A percentile compares a stretch with the other conserved stretches of the same genome.
Conservation (phyloP, 202 grass and related monocot species). For the Setaria italica region DNA sequence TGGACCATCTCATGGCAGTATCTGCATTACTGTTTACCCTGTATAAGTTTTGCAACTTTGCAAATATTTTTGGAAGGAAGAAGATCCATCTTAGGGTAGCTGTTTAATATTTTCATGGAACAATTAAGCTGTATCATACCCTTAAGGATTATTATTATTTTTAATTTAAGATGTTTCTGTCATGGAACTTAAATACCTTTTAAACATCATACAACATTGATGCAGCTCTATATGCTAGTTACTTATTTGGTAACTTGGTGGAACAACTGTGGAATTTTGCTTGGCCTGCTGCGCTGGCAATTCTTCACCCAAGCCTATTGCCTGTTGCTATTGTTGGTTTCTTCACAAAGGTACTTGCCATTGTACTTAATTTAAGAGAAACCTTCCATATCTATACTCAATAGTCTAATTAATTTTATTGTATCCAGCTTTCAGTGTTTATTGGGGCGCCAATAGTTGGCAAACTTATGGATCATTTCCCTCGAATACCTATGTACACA, state of each 20-base stretch:
- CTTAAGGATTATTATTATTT: slow-evolving; percentile 9
- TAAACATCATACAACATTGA: slow-evolving; percentile 46
- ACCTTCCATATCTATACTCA: neutral
- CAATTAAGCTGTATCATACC: neutral
- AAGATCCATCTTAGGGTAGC: neutral
- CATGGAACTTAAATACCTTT: slow-evolving; percentile 36
- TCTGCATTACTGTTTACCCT: neutral
- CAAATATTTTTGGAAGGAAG: neutral
- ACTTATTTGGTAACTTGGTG: slow-evolving; percentile 90
- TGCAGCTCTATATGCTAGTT: slow-evolving; percentile 90
- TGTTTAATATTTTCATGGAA: slow-evolving; percentile 15
- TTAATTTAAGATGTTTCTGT: slow-evolving; percentile 13
- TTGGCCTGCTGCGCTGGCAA: slow-evolving; percentile 89
- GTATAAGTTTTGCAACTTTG: neutral
- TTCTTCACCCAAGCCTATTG: slow-evolving; percentile 84
- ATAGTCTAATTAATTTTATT: slow-evolving; percentile 49
- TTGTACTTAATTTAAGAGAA: slow-evolving; percentile 5
- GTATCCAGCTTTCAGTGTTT: slow-evolving; percentile 82
- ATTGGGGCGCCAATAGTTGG: slow-evolving; percentile 84
- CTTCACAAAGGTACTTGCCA: slow-evolving; percentile 81
- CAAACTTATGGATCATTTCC: slow-evolving; percentile 95
- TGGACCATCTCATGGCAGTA: neutral
- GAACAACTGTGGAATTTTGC: slow-evolving; percentile 97
- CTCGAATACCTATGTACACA: slow-evolving; percentile 84
- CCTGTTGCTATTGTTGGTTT: slow-evolving; percentile 94